These are phyloP conservation scores for Linnemannia zychae DNA, from an alignment of 192 early-diverging fungal species.

Conservation along the genomic window DNA sequence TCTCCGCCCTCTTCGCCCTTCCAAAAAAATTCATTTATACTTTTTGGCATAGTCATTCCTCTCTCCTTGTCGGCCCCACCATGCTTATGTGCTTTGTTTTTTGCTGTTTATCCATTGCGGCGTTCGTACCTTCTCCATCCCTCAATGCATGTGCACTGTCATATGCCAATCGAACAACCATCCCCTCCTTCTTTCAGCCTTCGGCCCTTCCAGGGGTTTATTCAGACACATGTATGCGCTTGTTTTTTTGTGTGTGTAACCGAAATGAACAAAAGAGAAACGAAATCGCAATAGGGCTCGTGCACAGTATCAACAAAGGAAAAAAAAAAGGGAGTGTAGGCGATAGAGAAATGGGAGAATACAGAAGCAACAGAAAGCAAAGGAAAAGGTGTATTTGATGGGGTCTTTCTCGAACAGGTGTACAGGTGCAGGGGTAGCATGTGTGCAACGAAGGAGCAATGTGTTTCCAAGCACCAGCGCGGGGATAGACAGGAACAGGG, in stretches of 20 bases:
- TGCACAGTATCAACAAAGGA: neutral
- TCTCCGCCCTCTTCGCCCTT: no score
- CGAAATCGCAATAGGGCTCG: neutral
- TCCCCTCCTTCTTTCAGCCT: no score
- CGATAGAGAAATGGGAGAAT: neutral
- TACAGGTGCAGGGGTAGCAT: neutral
- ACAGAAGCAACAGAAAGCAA: neutral
- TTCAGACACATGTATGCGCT: conserved; percentile 2
- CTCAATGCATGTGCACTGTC: conserved; percentile 1
- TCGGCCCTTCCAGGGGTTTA: neutral
- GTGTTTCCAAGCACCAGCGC: neutral
- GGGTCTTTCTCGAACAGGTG: no score
- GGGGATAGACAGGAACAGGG: neutral
- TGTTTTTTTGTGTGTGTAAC: conserved; percentile 11
- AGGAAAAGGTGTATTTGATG: neutral
- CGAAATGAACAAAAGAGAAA: neutral
- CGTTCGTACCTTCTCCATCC: no score
- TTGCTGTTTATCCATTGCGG: no score
- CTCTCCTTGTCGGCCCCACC: no score
- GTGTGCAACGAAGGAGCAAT: neutral
- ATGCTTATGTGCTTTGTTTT: no score
- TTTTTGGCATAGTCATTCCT: no score
- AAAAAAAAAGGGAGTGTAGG: neutral
- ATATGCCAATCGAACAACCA: neutral
- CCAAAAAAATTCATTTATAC: no score